phyloP scores from a whole-genome alignment of 164 flowering plant species.

The Paratinospora sagittata region DNA sequence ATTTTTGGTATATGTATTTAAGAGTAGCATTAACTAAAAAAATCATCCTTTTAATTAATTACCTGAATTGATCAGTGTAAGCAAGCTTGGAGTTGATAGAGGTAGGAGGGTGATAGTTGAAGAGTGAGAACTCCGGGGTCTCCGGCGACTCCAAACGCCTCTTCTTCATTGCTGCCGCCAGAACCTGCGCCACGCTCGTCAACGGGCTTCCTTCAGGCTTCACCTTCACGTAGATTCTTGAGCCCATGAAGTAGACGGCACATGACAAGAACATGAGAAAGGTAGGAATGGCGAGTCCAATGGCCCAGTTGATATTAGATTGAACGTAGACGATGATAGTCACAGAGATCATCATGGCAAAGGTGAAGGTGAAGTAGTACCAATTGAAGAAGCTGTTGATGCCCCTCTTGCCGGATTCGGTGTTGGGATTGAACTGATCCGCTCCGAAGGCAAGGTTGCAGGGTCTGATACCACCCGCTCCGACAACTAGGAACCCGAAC shows the following conservation, averaged over 20 bases:
- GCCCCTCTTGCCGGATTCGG: conserved; percentile 67
- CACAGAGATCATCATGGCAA: conserved; percentile 64
- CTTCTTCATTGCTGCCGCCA: conserved; percentile 58
- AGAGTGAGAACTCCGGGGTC: conserved; percentile 38
- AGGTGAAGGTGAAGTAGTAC: conserved; percentile 85
- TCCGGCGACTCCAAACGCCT: conserved; percentile 33
- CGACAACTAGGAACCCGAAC: conserved; percentile 49
- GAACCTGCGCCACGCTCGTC: conserved; percentile 44
- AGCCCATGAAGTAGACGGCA: conserved; percentile 50
- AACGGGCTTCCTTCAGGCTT: conserved; percentile 73
- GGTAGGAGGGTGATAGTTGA: conserved; percentile 27
- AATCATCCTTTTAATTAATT: conserved; percentile 1
- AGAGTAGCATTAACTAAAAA: too few relatives aligned
- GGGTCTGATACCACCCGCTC: conserved; percentile 71
- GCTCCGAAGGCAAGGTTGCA: conserved; percentile 91
- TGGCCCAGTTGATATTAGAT: conserved; percentile 61
- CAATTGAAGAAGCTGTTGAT: conserved; percentile 90
- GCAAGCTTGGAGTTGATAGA: conserved; percentile 56
- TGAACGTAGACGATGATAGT: conserved; percentile 80
- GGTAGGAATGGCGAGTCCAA: conserved; percentile 64
- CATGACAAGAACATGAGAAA: conserved; percentile 58
- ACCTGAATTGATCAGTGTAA: conserved; percentile 77
- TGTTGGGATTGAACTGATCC: conserved; percentile 77
- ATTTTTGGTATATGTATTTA: too few relatives aligned
- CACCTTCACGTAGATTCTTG: conserved; percentile 54